phyloP scores from a whole-genome alignment of 2,329 filamentous ascomycete genomes.

The Pseudogymnoascus sp. region DNA sequence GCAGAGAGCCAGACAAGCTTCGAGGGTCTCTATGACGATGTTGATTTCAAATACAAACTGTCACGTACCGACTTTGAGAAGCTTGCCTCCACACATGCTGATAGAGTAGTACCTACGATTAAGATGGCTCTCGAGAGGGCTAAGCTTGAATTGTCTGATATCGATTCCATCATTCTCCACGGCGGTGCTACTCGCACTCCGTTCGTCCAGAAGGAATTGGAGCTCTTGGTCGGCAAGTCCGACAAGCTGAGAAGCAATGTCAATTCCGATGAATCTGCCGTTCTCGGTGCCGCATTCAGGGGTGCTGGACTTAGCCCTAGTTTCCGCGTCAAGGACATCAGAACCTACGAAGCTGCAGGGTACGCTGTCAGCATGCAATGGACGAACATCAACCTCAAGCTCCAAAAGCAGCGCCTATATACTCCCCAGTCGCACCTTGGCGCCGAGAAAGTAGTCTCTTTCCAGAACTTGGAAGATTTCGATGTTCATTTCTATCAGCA shows the following conservation, averaged over 20 bases:
- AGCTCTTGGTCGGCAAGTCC: conserved; percentile 60
- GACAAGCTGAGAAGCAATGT: conserved; percentile 88
- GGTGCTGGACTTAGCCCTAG: conserved; percentile 86
- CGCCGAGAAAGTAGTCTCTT: conserved; percentile 71
- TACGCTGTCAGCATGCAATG: conserved; percentile 73
- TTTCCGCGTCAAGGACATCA: conserved; percentile 97
- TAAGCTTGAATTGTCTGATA: conserved; percentile 61
- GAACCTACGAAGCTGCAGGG: conserved; percentile 64
- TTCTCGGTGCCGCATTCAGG: conserved; percentile 91
- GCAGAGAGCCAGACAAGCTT: conserved; percentile 71
- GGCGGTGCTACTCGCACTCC: conserved; percentile 85
- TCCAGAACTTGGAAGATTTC: conserved; percentile 78
- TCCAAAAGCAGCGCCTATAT: conserved; percentile 75
- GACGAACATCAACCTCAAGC: conserved; percentile 57
- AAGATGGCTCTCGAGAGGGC: conserved; percentile 66
- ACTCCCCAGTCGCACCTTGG: conserved; percentile 67
- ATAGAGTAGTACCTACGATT: conserved; percentile 60
- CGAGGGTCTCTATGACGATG: conserved; percentile 81
- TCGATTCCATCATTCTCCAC: conserved; percentile 88
- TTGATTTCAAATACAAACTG: conserved; percentile 91
- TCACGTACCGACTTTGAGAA: conserved; percentile 72
- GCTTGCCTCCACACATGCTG: conserved; percentile 58
- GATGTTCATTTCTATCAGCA: conserved; percentile 71
- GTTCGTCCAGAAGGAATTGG: conserved; percentile 84
- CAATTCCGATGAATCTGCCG: conserved; percentile 93